These are phyloP conservation scores for Entomortierella chlamydospora DNA, from an alignment of 192 early-diverging fungal species.

Conservation along the genomic window DNA sequence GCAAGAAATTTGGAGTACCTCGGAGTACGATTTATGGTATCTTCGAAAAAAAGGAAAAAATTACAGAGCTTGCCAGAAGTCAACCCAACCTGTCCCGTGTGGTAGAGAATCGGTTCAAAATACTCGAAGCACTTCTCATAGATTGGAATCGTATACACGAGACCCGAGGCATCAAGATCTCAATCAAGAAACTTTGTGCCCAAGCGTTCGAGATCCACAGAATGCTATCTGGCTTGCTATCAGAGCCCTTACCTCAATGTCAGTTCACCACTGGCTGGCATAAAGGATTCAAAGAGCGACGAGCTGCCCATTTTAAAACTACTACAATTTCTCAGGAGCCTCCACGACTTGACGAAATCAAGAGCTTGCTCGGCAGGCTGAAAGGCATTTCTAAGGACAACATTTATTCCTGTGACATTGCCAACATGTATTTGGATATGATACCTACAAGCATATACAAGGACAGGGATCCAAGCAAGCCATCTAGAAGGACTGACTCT, in stretches of 20 bases:
- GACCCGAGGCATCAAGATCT: background rate
- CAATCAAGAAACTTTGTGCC: background rate
- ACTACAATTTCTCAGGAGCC: background rate
- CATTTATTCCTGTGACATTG: background rate
- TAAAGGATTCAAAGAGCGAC: background rate
- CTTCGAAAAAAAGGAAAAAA: background rate
- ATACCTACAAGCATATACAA: background rate
- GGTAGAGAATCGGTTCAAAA: background rate
- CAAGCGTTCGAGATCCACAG: constrained; percentile 5
- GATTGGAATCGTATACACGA: background rate
- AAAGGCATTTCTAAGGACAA: background rate
- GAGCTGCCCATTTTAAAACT: background rate
- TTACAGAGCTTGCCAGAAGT: no score
- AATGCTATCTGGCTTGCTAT: background rate
- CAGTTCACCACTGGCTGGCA: constrained; percentile 4
- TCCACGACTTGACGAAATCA: no score
- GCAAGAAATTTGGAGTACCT: background rate
- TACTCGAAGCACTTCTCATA: background rate
- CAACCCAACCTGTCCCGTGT: background rate
- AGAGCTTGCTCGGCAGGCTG: no score
- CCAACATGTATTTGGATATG: background rate
- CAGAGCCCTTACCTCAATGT: background rate
- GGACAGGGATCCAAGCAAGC: background rate
- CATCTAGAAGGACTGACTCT: background rate
- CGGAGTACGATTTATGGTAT: background rate